Evolutionary conservation across 495 filamentous ascomycete genomes (phyloP), one percentile per base, ranked within the genome.

Genomic region (Neurospora sp.): DNA sequence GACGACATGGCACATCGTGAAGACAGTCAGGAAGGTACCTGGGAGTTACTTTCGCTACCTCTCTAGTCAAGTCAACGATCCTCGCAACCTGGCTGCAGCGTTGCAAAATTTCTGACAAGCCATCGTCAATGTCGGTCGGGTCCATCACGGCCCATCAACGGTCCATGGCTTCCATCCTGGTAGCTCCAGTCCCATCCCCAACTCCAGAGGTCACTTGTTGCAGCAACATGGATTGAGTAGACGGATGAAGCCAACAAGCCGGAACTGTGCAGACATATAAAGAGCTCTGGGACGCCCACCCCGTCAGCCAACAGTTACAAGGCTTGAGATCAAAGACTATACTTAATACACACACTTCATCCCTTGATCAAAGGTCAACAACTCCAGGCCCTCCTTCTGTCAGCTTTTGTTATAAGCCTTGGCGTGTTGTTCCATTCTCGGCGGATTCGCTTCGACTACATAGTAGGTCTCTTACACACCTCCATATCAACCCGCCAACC

Each of bases 401-500:
- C 12, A 66, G 20, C 20, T 59, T 59, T 66, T 66, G 54, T 59
- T 59, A 27, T 27, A 59, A 66, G 27, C 27, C 54, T 66, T 66
- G 54, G 54, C 31, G 27, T 35, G 27, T 35, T 31, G 54, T 66
- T 35, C 27, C 54, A 31, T 62, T 27, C 48, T 27, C 48, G 48
- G 48, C 48, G 48, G 48, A 14, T 27, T 59, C 20, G 20, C 20
- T 54, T 23, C 46, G 23, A 59, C 12, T 16, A 27, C n/a, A n/a
- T n/a, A n/a, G n/a, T n/a, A 23, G 46, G 46, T 59, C 11, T 27
- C 20, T 59, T 27, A 35, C 27, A 35, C 27, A 66, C 71, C 73
- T 77, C 23, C 44, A 70, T 69, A 71, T 48, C 75, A 31, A 69
- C 27, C 39, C 69, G 39, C 40, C 39, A 72, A 23, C 39, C 71